Evolutionary conservation across 306 rosid species (phyloP), one percentile per base, ranked within the genome.

Genomic region (Abrus precatorius): DNA sequence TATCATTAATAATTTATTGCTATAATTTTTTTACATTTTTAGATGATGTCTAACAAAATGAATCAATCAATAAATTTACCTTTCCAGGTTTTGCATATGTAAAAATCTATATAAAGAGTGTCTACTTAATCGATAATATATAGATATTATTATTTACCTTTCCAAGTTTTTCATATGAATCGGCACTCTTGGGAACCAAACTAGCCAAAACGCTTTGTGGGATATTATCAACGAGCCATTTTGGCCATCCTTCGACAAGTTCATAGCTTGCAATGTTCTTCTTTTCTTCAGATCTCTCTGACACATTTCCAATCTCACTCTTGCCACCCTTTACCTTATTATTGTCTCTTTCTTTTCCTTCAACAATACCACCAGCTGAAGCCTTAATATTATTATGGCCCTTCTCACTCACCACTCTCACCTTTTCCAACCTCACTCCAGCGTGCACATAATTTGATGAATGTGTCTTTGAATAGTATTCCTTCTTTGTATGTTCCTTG

Each of bases 221-320:
- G 32, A 92, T 79, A 64, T 90, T 92, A 55, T 92, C 90, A 54
- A 88, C 83, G 12, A 92, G 84, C 97, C 97, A 92, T 66, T 83
- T 86, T 4, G 97, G 94, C 97, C 94, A 92, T 33, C 88, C 92
- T 3, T 63, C 76, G 59, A 82, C 89, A 75, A 38, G 59, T 45
- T 88, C 94, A 60, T 82, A 82, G 30, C 72, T 88, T 65, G 84
- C 85, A 72, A 72, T 88, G 52, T 83, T 85, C 70, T 81, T 64
- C 38, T 83, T 62, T 27, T 20, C 20, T 20, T 20, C 20, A 20
- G 20, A 20, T 20, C 20, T 20, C 20, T 20, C 20, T 20, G 20
- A 20, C 20, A 20, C 20, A 20, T 20, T 20, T 20, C 74, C 64
- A 56, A 30, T 81, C 40, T 82, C 86, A 45, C 74, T 69, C 13